phyloP scores from a whole-genome alignment of 2,329 filamentous ascomycete species.

The Corniculantispora saksenae region DNA sequence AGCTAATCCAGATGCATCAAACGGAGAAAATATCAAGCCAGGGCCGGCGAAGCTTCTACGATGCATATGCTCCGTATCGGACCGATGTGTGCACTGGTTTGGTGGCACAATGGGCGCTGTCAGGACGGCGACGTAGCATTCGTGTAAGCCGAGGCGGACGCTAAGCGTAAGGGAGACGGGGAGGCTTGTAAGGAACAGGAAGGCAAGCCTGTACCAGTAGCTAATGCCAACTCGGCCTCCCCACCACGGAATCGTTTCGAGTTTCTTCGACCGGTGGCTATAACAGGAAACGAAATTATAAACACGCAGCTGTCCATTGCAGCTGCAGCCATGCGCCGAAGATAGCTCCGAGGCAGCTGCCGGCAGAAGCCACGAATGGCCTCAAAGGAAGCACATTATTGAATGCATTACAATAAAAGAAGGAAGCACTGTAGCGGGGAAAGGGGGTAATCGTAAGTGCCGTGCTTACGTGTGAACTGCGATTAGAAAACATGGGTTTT shows the following conservation, averaged over 20 bases:
- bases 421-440: neutral
- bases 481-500: constrained; percentile 57
- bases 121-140: constrained; percentile 2
- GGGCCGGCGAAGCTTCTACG: neutral
- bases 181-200: constrained; percentile 11
- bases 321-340: neutral
- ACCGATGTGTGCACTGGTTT: neutral
- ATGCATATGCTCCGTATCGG: neutral
- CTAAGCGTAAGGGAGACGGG: neutral
- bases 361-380: neutral
- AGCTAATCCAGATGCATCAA: neutral
- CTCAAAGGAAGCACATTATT: neutral
- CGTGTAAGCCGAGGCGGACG: constrained; percentile 5
- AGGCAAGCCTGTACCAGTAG: neutral
- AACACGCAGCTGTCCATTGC: neutral
- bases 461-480: constrained; percentile 32
- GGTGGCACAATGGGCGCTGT: neutral
- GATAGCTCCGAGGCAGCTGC: too few species aligned
- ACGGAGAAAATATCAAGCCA: neutral
- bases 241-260: neutral
- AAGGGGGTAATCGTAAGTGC: neutral
- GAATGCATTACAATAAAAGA: neutral
- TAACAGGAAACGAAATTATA: neutral
- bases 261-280: neutral
- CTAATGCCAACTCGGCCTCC: neutral